phyloP scores from a whole-genome alignment of 441 rosid species.

The Populus hybrid region DNA sequence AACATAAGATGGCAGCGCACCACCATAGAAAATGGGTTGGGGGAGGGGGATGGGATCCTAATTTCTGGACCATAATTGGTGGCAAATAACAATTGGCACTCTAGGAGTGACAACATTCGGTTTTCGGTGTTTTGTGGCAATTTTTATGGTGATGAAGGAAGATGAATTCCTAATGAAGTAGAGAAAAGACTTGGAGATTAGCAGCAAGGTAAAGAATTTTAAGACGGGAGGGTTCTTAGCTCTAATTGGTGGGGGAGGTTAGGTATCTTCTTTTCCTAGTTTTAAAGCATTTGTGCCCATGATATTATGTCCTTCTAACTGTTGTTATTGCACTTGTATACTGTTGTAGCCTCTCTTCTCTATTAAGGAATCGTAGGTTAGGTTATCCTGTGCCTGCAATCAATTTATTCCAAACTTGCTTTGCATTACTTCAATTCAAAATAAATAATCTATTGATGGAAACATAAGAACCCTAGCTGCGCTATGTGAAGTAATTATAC shows the following conservation, averaged over 20 bases:
- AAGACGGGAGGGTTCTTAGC: constrained; percentile 27
- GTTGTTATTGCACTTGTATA: neutral
- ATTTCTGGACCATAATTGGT: neutral
- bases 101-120: neutral
- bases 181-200: neutral
- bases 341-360: too few relatives aligned
- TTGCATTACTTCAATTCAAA: neutral
- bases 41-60: neutral
- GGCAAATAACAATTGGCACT: neutral
- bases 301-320: neutral
- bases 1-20: constrained; percentile 66
- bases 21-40: constrained; percentile 54
- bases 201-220: neutral
- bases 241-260: constrained; percentile 49
- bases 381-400: too few relatives aligned
- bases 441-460: too few relatives aligned
- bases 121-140: neutral
- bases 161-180: neutral
- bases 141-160: neutral
- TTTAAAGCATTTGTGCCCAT: constrained; percentile 37
- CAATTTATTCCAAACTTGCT: too few relatives aligned
- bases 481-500: too few relatives aligned
- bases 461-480: too few relatives aligned
- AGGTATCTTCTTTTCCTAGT: constrained; percentile 68
- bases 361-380: too few relatives aligned